phyloP scores from a whole-genome alignment of 257 asterid genomes.

The Penstemon barbatus region DNA sequence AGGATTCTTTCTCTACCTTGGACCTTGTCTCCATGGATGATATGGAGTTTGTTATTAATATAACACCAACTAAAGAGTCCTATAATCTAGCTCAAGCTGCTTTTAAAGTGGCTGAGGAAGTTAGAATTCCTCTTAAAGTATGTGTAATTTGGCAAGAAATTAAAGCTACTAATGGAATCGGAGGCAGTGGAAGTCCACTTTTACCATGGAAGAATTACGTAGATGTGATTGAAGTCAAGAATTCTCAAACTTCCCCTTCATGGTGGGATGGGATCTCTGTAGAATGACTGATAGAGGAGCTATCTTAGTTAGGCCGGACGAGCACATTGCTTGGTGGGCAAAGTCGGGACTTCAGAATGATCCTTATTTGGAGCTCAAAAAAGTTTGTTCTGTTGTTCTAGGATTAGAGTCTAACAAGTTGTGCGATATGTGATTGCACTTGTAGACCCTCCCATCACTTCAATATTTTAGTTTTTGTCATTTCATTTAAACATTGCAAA shows the following conservation, averaged over 20 bases:
- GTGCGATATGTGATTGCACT: not conserved
- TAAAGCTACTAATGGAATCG: slow-evolving; percentile 26
- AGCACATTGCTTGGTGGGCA: slow-evolving; percentile 81
- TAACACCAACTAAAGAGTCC: slow-evolving; percentile 71
- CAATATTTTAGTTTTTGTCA: no score
- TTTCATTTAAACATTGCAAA: no score
- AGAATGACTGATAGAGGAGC: slow-evolving; percentile 69
- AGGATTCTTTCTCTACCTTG: slow-evolving; percentile 67
- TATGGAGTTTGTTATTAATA: slow-evolving; percentile 71
- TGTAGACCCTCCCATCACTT: no score
- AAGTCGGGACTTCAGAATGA: slow-evolving; percentile 39
- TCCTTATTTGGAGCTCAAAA: slow-evolving; percentile 48
- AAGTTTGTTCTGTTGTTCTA: slow-evolving; percentile 45
- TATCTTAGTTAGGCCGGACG: slow-evolving; percentile 91
- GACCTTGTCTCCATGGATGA: slow-evolving; percentile 66
- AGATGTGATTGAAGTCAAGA: slow-evolving; percentile 58
- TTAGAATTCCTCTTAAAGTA: slow-evolving; percentile 51
- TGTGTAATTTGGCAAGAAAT: slow-evolving; percentile 70
- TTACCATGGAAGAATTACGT: slow-evolving; percentile 59
- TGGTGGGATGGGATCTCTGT: slow-evolving; percentile 99
- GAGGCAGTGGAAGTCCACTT: slow-evolving; percentile 47
- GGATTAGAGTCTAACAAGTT: slow-evolving; percentile 37
- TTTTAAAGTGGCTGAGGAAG: slow-evolving; percentile 57
- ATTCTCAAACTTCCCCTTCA: slow-evolving; percentile 39
- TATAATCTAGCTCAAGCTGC: slow-evolving; percentile 72